These are phyloP conservation scores for Penicillium salamii DNA, from an alignment of 495 filamentous ascomycete genomes.

Conservation along the genomic window DNA sequence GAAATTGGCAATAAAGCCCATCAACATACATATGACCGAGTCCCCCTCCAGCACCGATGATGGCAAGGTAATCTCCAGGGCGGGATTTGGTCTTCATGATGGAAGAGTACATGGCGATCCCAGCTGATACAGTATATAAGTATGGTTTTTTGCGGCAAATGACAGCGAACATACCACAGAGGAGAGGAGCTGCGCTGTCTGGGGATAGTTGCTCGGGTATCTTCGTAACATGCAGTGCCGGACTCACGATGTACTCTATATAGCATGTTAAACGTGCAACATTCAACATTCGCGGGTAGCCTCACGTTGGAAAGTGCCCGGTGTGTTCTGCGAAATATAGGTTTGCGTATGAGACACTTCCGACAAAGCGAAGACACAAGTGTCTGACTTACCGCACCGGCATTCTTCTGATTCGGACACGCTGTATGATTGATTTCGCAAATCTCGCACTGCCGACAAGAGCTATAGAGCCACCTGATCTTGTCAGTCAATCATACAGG, in stretches of 20 bases:
- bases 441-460: slow-evolving; percentile 44
- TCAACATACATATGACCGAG: slow-evolving; percentile 42
- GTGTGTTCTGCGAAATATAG: slow-evolving; percentile 32
- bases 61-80: slow-evolving; percentile 39
- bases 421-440: slow-evolving; percentile 44
- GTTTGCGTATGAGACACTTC: background rate
- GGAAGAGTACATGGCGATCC: slow-evolving; percentile 48
- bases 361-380: background rate
- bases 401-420: slow-evolving; percentile 44
- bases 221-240: slow-evolving; percentile 38
- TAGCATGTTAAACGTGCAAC: background rate
- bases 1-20: background rate
- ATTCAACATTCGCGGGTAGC: background rate
- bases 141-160: no score
- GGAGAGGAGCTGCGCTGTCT: slow-evolving; percentile 36
- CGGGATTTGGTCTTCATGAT: slow-evolving; percentile 42
- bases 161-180: slow-evolving; percentile 32
- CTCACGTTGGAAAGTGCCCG: slow-evolving; percentile 46
- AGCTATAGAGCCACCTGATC: slow-evolving; percentile 43
- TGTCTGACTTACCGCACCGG: slow-evolving; percentile 32
- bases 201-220: slow-evolving; percentile 34
- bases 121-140: no score
- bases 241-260: slow-evolving; percentile 37
- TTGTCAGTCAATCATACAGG: background rate
- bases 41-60: slow-evolving; percentile 43